These are phyloP conservation scores for Vitis hybrid DNA, from an alignment of 177 flowering plant species.

Conservation along the genomic window DNA sequence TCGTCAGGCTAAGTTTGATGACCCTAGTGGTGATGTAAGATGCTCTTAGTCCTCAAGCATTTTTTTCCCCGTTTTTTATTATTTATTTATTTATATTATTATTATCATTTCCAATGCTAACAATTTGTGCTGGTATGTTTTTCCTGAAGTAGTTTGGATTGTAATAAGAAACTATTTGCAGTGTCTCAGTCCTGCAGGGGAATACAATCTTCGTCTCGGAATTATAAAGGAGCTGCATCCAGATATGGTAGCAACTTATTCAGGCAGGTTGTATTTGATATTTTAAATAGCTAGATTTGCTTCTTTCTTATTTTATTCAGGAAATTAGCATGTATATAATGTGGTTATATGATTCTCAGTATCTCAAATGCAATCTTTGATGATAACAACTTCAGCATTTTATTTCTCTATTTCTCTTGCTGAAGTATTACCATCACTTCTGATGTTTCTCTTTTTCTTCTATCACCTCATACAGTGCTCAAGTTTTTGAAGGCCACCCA, in stretches of 20 bases:
- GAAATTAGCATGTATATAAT: not conserved
- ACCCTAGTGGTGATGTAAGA: conserved; percentile 95
- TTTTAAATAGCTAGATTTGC: not conserved
- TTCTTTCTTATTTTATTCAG: not conserved
- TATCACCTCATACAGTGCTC: conserved; percentile 58
- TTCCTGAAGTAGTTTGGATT: not conserved
- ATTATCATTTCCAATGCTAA: not conserved
- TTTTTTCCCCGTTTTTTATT: not conserved
- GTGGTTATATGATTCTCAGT: not conserved
- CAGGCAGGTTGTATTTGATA: conserved; percentile 71
- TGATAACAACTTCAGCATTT: not conserved
- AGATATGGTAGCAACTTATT: conserved; percentile 96
- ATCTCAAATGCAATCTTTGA: not conserved
- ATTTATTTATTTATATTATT: no score
- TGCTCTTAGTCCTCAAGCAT: conserved; percentile 1
- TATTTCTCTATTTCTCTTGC: not conserved
- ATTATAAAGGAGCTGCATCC: conserved; percentile 97
- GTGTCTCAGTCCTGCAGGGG: conserved; percentile 99
- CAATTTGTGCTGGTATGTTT: not conserved
- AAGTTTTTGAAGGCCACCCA: conserved; percentile 99
- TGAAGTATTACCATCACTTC: conserved; percentile 9
- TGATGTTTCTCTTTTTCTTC: conserved; percentile 1
- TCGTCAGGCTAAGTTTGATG: conserved; percentile 99
- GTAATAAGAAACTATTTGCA: conserved; percentile 29
- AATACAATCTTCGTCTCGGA: conserved; percentile 96